Percentiles rank a stretch among this genome's conserved stretches.
phyloP scores from a whole-genome alignment of 2,329 filamentous ascomycete species.

The Colletotrichum cuscutae region DNA sequence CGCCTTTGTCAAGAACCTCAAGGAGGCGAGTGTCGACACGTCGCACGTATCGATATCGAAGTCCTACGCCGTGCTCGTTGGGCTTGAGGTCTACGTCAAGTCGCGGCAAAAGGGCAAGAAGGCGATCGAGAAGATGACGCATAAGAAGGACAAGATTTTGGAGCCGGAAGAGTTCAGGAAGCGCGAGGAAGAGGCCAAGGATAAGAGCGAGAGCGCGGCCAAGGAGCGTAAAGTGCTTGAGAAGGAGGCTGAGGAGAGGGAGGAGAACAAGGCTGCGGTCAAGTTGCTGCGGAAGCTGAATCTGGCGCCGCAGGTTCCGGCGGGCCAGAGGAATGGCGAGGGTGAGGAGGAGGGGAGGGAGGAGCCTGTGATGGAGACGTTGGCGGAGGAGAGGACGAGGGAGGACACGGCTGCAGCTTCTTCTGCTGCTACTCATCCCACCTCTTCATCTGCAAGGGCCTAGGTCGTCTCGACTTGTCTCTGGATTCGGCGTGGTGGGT shows the following conservation, averaged over 20 bases:
- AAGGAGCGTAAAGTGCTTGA: constrained; percentile 58
- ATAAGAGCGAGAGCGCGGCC: constrained; percentile 69
- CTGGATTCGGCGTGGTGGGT: too few relatives aligned
- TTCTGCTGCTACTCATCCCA: not conserved
- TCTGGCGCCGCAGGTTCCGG: constrained; percentile 42
- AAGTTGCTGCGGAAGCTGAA: constrained; percentile 55
- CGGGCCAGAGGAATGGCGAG: constrained; percentile 38
- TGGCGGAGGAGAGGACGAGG: constrained; percentile 25
- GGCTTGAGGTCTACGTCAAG: constrained; percentile 82
- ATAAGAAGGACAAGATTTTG: constrained; percentile 68
- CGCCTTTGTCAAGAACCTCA: constrained; percentile 79
- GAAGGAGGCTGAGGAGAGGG: constrained; percentile 54
- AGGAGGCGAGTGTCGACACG: constrained; percentile 81
- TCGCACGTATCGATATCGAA: constrained; percentile 81
- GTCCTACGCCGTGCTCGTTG: constrained; percentile 83
- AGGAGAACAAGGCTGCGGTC: constrained; percentile 38
- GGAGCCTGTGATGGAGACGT: constrained; percentile 14
- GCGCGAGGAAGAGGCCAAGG: constrained; percentile 68
- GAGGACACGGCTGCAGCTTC: not conserved
- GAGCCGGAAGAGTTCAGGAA: constrained; percentile 68
- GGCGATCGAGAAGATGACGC: constrained; percentile 58
- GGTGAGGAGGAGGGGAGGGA: constrained; percentile 25
- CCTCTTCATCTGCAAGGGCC: not conserved
- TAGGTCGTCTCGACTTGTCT: not conserved
- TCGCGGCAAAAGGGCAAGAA: constrained; percentile 73